phyloP scores from a whole-genome alignment of 2,329 filamentous ascomycete species.

The Metarhizium brunneum region DNA sequence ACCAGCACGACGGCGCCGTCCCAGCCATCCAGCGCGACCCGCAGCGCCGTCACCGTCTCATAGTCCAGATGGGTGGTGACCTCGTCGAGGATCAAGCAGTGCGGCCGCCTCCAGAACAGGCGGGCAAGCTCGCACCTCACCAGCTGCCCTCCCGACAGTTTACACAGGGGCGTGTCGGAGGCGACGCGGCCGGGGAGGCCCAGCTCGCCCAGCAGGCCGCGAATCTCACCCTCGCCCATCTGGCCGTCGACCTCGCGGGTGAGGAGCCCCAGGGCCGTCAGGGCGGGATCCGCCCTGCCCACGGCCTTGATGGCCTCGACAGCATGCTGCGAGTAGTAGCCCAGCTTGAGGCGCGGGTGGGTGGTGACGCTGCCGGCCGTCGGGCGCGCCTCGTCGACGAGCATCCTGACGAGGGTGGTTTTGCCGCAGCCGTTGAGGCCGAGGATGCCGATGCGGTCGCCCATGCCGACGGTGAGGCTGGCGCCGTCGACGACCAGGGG shows the following conservation, averaged over 20 bases:
- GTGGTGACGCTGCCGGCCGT: constrained; percentile 51
- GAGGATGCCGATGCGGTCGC: constrained; percentile 65
- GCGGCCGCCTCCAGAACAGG: constrained; percentile 59
- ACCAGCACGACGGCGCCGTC: constrained; percentile 68
- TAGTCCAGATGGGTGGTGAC: constrained; percentile 81
- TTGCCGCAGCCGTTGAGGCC: constrained; percentile 79
- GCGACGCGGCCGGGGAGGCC: constrained; percentile 62
- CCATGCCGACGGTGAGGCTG: constrained; percentile 59
- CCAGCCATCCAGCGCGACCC: constrained; percentile 57
- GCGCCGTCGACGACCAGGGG: constrained; percentile 49
- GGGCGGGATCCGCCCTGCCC: constrained; percentile 34
- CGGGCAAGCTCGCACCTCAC: constrained; percentile 57
- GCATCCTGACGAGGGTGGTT: constrained; percentile 64
- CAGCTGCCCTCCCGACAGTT: constrained; percentile 72
- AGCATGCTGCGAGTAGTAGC: constrained; percentile 73
- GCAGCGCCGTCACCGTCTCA: constrained; percentile 65
- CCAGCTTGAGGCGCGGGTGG: constrained; percentile 61
- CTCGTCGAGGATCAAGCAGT: constrained; percentile 69
- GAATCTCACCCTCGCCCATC: constrained; percentile 57
- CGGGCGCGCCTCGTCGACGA: constrained; percentile 51
- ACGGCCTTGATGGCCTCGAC: constrained; percentile 57
- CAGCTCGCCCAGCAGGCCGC: constrained; percentile 57
- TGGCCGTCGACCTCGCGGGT: constrained; percentile 40
- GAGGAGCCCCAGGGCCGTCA: constrained; percentile 60
- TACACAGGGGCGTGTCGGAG: constrained; percentile 62